Percentiles rank a stretch among this genome's conserved stretches.
Conservation (phyloP, 768 basidiomycete genomes). For the Naematelia encephala region DNA sequence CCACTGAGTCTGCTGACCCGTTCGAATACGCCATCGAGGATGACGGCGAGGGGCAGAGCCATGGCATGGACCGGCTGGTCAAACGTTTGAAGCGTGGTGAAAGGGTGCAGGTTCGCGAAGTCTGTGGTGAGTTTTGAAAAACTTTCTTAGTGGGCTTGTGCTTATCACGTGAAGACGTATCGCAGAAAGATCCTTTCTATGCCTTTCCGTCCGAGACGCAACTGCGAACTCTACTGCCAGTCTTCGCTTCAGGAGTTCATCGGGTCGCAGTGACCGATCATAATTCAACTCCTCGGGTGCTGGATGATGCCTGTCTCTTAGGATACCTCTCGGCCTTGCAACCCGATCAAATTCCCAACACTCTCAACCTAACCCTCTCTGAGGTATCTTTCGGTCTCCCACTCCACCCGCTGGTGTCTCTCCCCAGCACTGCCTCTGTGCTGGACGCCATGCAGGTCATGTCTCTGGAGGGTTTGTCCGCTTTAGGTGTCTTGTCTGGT, state of each 20-base stretch:
- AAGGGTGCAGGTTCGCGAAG: constrained; percentile 16
- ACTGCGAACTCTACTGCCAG: constrained; percentile 21
- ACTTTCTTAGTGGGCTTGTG: not conserved
- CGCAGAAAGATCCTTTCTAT: constrained; percentile 38
- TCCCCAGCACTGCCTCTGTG: constrained; percentile 25
- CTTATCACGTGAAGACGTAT: constrained; percentile 24
- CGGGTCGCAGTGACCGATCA: constrained; percentile 21
- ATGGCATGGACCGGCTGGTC: constrained; percentile 2
- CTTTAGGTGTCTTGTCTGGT: constrained; percentile 28
- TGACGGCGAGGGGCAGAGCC: not conserved
- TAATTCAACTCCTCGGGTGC: constrained; percentile 10
- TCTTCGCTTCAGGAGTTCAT: constrained; percentile 35
- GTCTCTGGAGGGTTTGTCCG: constrained; percentile 27
- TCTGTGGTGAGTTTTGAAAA: constrained; percentile 26
- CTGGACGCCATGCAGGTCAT: constrained; percentile 41
- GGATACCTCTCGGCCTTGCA: constrained; percentile 23
- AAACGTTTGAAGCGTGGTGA: constrained; percentile 13
- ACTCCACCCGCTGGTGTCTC: constrained; percentile 33
- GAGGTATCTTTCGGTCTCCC: constrained; percentile 11
- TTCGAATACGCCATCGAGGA: not conserved
- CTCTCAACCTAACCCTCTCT: constrained; percentile 14
- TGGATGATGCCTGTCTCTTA: constrained; percentile 23
- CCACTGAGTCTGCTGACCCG: not conserved
- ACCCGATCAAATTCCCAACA: constrained; percentile 7
- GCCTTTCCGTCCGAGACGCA: constrained; percentile 12